Conservation (phyloP, 441 rosid genomes). For the Rhodomyrtus psidioides region DNA sequence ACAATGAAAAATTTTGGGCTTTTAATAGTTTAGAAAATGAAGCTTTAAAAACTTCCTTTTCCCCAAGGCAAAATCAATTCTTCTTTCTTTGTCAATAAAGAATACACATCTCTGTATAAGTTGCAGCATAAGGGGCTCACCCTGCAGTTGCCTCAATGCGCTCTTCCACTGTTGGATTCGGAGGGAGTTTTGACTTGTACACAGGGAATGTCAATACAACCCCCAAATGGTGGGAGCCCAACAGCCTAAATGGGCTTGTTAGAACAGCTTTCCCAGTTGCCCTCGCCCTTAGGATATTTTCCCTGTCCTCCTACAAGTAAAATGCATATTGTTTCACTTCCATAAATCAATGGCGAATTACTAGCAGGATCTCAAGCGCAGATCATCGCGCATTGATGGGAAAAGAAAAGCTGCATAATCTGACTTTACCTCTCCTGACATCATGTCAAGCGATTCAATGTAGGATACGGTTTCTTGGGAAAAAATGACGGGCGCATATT, state of each 20-base stretch:
- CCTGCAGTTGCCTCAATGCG: conserved; percentile 84
- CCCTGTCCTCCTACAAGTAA: conserved; percentile 73
- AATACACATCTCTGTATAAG: neutral
- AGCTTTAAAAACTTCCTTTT: neutral
- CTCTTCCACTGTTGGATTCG: conserved; percentile 46
- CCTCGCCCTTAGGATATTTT: conserved; percentile 78
- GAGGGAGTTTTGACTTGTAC: conserved; percentile 73
- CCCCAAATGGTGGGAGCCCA: conserved; percentile 89
- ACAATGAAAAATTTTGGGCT: neutral
- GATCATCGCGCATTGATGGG: conserved; percentile 2
- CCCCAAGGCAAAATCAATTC: neutral
- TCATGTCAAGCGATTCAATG: conserved; percentile 91
- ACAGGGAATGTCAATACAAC: conserved; percentile 98
- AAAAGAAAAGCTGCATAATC: neutral
- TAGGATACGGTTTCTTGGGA: conserved; percentile 88
- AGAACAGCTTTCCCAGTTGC: conserved; percentile 91
- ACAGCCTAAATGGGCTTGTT: conserved; percentile 80
- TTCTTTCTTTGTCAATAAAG: neutral
- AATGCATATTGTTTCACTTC: neutral
- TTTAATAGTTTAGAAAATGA: neutral
- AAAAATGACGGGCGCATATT: conserved; percentile 94
- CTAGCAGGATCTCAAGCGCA: neutral
- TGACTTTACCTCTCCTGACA: conserved; percentile 87
- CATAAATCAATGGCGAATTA: neutral
- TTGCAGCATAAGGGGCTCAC: conserved; percentile 22